Conservation (phyloP, 2,329 filamentous ascomycete species). For the Metarhizium anisopliae region DNA sequence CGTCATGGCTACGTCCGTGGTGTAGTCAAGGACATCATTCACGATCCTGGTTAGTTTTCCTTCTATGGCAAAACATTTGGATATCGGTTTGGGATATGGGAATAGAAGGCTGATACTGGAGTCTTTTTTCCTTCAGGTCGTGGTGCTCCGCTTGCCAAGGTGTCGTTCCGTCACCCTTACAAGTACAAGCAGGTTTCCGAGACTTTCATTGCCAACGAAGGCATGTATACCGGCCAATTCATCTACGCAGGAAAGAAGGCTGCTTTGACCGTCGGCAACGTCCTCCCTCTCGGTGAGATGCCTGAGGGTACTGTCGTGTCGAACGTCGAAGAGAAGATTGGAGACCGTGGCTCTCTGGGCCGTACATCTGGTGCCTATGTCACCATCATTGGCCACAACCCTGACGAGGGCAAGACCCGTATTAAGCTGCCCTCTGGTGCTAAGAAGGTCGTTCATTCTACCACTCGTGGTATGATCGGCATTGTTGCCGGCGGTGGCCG, state of each 20-base stretch:
- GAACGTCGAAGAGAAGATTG: conserved; percentile 98
- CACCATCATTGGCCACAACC: conserved; percentile 95
- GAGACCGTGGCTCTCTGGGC: conserved; percentile 92
- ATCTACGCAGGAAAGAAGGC: conserved; percentile 99
- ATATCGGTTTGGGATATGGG: conserved; percentile 9
- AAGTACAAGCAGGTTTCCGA: conserved; percentile 94
- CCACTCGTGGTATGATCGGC: conserved; percentile 94
- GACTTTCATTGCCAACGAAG: conserved; percentile 99
- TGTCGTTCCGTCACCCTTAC: conserved; percentile 97
- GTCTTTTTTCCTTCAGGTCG: conserved; percentile 38
- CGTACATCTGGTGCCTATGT: conserved; percentile 99
- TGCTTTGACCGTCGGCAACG: conserved; percentile 90
- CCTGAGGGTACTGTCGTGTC: conserved; percentile 98
- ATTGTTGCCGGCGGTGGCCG: conserved; percentile 98
- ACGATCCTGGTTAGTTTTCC: conserved; percentile 67
- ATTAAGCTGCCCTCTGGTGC: conserved; percentile 98
- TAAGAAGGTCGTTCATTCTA: conserved; percentile 97
- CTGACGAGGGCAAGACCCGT: conserved; percentile 98
- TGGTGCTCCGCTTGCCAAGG: conserved; percentile 94
- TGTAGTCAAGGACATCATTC: conserved; percentile 97
- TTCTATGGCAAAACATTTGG: conserved; percentile 6
- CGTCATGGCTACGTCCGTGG: conserved; percentile 96
- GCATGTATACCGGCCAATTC: conserved; percentile 99
- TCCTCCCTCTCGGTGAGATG: conserved; percentile 87
- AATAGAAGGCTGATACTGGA: conserved; percentile 16